Conservation (phyloP, 2,329 filamentous ascomycete genomes). For the Ophiocordyceps australis region DNA sequence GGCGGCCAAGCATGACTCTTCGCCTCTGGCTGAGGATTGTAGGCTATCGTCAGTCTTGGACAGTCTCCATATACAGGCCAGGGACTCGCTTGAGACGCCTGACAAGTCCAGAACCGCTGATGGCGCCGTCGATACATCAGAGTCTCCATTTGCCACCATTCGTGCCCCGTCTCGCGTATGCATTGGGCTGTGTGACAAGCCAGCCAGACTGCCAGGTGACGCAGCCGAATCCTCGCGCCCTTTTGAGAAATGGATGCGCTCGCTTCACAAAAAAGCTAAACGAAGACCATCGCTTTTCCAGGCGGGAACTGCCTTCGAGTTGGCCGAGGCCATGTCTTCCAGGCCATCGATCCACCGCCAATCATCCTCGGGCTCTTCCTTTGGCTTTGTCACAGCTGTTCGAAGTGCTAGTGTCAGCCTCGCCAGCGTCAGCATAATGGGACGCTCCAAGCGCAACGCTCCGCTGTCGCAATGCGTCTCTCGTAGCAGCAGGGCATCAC, state of each 20-base stretch:
- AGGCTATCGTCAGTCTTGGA: too few species aligned
- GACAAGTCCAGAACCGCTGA: constrained; percentile 14
- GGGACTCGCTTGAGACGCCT: constrained; percentile 17
- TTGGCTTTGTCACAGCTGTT: constrained; percentile 62
- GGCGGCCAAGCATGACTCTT: too few species aligned
- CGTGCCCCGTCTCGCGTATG: constrained; percentile 9
- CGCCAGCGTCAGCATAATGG: constrained; percentile 49
- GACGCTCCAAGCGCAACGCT: constrained; percentile 36
- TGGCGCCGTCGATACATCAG: constrained; percentile 1
- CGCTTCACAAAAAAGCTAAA: constrained; percentile 39
- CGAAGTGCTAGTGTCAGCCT: constrained; percentile 69
- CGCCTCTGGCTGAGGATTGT: too few species aligned
- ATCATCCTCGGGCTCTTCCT: constrained; percentile 49
- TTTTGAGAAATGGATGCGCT: constrained; percentile 59
- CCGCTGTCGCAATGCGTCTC: constrained; percentile 33
- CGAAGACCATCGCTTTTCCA: constrained; percentile 11
- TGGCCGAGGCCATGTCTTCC: background rate
- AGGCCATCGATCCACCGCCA: constrained; percentile 1
- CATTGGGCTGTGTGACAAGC: constrained; percentile 6
- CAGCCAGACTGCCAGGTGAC: constrained; percentile 1
- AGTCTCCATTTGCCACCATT: background rate
- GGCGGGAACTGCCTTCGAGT: constrained; percentile 2
- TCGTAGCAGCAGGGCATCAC: constrained; percentile 42
- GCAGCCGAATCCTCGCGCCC: constrained; percentile 15
- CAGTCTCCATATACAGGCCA: constrained; percentile 8